Conservation (phyloP, 2,329 filamentous ascomycete species). For the Sarocladiaceae sp. region DNA sequence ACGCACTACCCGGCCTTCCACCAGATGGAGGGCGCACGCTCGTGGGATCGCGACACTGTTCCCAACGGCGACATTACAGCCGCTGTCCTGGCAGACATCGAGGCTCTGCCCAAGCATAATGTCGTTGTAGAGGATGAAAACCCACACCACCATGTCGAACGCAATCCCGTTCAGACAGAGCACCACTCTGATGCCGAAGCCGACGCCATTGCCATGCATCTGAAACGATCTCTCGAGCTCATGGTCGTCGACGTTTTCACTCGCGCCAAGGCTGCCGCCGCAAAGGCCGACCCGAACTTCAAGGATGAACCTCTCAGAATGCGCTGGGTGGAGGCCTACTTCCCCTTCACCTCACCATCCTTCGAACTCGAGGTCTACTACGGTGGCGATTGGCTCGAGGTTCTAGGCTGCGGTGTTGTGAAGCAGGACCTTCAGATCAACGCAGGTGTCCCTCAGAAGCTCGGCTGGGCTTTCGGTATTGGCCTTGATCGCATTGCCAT, state of each 20-base stretch:
- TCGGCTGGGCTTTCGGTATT: slow-evolving; percentile 94
- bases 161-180: slow-evolving; percentile 73
- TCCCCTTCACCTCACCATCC: slow-evolving; percentile 91
- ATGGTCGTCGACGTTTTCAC: slow-evolving; percentile 88
- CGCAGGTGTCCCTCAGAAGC: slow-evolving; percentile 64
- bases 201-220: slow-evolving; percentile 73
- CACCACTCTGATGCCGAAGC: slow-evolving; percentile 71
- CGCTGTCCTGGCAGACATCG: slow-evolving; percentile 64
- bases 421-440: slow-evolving; percentile 75
- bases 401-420: slow-evolving; percentile 87
- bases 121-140: slow-evolving; percentile 79
- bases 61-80: slow-evolving; percentile 52
- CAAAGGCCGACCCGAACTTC: slow-evolving; percentile 41
- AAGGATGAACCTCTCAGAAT: slow-evolving; percentile 70
- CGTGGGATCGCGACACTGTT: slow-evolving; percentile 70
- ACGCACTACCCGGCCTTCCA: slow-evolving; percentile 97
- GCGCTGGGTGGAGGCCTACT: slow-evolving; percentile 95
- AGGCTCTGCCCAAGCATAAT: slow-evolving; percentile 63
- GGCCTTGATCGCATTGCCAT: slow-evolving; percentile 94
- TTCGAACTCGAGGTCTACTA: slow-evolving; percentile 97
- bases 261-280: slow-evolving; percentile 62
- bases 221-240: slow-evolving; percentile 83
- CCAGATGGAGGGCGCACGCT: slow-evolving; percentile 92
- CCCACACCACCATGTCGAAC: slow-evolving; percentile 66
- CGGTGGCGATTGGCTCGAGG: slow-evolving; percentile 90